Conservation (phyloP, 257 asterid genomes). For the Solanum arcanum region DNA sequence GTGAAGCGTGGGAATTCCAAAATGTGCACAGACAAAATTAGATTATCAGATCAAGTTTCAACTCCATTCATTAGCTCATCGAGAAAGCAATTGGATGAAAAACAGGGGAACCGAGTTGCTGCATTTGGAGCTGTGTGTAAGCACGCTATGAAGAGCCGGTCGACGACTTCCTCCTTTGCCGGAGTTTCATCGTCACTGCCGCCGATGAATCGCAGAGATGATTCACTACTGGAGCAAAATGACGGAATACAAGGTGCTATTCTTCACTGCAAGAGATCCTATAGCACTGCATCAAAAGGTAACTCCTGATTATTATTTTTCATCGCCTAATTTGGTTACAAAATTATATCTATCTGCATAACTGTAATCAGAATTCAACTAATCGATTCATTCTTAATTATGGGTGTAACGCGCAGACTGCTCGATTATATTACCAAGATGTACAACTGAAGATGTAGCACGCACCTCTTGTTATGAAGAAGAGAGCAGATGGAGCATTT, state of each 20-base stretch:
- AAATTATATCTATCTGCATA: background rate
- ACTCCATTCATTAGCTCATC: slow-evolving; percentile 13
- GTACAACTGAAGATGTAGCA: background rate
- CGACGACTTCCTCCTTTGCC: slow-evolving; percentile 29
- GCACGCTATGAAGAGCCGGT: slow-evolving; percentile 54
- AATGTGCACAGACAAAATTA: slow-evolving; percentile 23
- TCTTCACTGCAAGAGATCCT: background rate
- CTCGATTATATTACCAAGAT: background rate
- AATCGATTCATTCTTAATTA: background rate
- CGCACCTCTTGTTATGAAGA: background rate
- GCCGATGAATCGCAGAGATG: slow-evolving; percentile 46
- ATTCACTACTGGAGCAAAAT: slow-evolving; percentile 46
- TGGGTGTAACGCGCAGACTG: background rate
- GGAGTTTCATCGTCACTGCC: slow-evolving; percentile 12
- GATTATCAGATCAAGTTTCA: slow-evolving; percentile 3
- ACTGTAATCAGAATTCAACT: background rate
- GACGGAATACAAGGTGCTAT: slow-evolving; percentile 7
- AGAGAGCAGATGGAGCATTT: slow-evolving; percentile 25
- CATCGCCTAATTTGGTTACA: background rate
- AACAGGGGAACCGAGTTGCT: slow-evolving; percentile 22
- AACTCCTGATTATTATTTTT: background rate
- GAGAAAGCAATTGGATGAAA: slow-evolving; percentile 2
- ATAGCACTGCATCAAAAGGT: background rate
- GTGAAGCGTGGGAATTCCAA: slow-evolving; percentile 44
- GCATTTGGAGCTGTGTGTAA: slow-evolving; percentile 35